phyloP scores from a whole-genome alignment of 352 stramenopile species.

The Elongisporangium undulatum region DNA sequence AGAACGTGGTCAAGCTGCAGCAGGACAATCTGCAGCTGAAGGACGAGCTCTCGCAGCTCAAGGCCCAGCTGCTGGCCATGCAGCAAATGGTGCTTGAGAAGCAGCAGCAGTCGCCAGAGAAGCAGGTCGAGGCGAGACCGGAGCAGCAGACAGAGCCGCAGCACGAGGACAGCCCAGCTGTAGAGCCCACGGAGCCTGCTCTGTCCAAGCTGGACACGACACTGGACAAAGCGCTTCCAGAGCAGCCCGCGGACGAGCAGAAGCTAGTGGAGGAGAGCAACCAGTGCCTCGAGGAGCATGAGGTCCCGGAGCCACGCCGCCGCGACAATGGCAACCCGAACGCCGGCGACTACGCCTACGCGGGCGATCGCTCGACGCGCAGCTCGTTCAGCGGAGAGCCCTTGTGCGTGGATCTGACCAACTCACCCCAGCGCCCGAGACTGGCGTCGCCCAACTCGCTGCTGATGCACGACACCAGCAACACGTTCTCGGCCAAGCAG shows the following conservation, averaged over 20 bases:
- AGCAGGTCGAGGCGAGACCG: constrained; percentile 9
- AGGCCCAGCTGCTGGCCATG: constrained; percentile 52
- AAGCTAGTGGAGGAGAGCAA: constrained; percentile 17
- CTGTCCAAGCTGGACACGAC: constrained; percentile 12
- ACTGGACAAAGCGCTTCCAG: constrained; percentile 1
- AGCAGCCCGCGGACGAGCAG: constrained; percentile 12
- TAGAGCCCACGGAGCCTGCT: constrained; percentile 3
- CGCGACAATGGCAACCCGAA: constrained; percentile 33
- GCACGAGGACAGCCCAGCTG: background rate
- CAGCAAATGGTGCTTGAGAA: constrained; percentile 11
- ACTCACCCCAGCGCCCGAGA: constrained; percentile 26
- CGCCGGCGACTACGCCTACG: constrained; percentile 14
- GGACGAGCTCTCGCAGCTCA: constrained; percentile 49
- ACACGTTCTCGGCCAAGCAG: constrained; percentile 9
- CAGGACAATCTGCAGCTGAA: constrained; percentile 74
- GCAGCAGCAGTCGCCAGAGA: constrained; percentile 5
- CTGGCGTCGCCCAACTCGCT: constrained; percentile 32
- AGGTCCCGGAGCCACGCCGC: constrained; percentile 9
- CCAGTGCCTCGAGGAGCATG: constrained; percentile 16
- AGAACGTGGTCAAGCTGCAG: constrained; percentile 68
- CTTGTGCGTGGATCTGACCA: constrained; percentile 21
- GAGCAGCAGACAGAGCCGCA: constrained; percentile 7
- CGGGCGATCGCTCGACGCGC: constrained; percentile 1
- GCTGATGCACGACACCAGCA: constrained; percentile 14
- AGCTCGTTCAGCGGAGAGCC: constrained; percentile 10